phyloP scores from a whole-genome alignment of 169 alveolate species.

The Amoebophrya sp. region DNA sequence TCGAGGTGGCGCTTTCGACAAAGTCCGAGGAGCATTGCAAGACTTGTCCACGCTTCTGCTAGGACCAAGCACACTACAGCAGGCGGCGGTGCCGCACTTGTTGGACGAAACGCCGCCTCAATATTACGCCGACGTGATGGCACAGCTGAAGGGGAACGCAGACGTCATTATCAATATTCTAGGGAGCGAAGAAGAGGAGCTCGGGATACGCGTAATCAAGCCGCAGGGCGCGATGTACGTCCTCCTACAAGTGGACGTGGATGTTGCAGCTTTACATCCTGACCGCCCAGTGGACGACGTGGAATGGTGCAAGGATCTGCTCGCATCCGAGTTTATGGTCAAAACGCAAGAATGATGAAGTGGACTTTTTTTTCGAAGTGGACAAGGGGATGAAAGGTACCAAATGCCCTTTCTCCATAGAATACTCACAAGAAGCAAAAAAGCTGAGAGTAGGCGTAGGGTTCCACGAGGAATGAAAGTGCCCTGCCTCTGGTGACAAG shows the following conservation, averaged over 20 bases:
- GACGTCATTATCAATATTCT: background rate
- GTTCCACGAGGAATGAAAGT: background rate
- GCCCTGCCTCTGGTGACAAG: background rate
- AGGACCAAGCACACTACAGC: conserved; percentile 33
- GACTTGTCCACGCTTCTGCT: conserved; percentile 20
- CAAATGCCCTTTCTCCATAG: background rate
- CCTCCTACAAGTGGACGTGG: background rate
- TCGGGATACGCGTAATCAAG: background rate
- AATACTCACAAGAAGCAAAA: background rate
- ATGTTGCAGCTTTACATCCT: background rate
- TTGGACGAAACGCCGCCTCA: background rate
- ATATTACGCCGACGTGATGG: background rate
- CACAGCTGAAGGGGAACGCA: background rate
- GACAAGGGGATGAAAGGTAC: background rate
- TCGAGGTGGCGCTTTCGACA: too few species aligned
- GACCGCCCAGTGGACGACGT: background rate
- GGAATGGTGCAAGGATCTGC: background rate
- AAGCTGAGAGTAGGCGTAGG: background rate
- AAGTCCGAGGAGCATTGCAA: conserved; percentile 28
- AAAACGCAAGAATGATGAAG: background rate
- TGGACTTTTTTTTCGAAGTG: background rate
- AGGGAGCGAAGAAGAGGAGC: background rate
- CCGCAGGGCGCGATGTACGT: conserved; percentile 25
- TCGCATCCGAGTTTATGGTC: background rate
- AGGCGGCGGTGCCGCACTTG: conserved; percentile 6